Conservation (phyloP, 2,329 filamentous ascomycete genomes). For the Corniculantispora saksenae region DNA sequence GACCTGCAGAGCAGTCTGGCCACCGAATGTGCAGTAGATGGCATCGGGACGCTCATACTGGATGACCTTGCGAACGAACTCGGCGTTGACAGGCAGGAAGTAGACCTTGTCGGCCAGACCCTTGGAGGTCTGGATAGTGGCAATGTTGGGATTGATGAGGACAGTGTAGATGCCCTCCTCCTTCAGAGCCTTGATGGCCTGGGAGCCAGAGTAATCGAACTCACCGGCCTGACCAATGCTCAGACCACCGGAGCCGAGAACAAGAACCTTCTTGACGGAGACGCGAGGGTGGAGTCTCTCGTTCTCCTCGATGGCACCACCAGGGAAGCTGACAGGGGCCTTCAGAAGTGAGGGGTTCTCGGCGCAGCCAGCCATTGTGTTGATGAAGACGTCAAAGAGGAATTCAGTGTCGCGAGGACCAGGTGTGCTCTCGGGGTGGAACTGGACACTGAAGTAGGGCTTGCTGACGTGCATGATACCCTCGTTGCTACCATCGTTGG, state of each 20-base stretch:
- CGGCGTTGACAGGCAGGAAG: conserved; percentile 93
- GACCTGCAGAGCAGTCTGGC: conserved; percentile 93
- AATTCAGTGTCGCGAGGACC: conserved; percentile 95
- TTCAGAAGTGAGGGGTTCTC: conserved; percentile 66
- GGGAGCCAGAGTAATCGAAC: conserved; percentile 97
- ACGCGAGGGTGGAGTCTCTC: conserved; percentile 74
- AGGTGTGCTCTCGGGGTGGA: conserved; percentile 95
- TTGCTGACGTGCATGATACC: conserved; percentile 85
- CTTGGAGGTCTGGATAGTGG: conserved; percentile 97
- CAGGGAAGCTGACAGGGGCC: conserved; percentile 81
- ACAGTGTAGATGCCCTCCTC: conserved; percentile 98
- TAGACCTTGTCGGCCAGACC: conserved; percentile 98
- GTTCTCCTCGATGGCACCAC: conserved; percentile 79
- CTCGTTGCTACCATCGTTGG: conserved; percentile 97
- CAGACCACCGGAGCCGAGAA: conserved; percentile 90
- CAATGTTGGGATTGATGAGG: conserved; percentile 98
- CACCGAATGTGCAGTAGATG: conserved; percentile 97
- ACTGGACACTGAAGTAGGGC: conserved; percentile 99
- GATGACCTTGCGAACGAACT: conserved; percentile 98
- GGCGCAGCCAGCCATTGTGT: conserved; percentile 74
- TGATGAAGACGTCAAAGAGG: conserved; percentile 94
- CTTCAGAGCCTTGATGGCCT: conserved; percentile 97
- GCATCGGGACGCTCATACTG: conserved; percentile 91
- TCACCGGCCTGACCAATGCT: conserved; percentile 98
- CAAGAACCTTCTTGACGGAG: conserved; percentile 88